Evolutionary conservation across 108 stramenopile genomes (phyloP).

Genomic region (Skeletonema costatum): DNA sequence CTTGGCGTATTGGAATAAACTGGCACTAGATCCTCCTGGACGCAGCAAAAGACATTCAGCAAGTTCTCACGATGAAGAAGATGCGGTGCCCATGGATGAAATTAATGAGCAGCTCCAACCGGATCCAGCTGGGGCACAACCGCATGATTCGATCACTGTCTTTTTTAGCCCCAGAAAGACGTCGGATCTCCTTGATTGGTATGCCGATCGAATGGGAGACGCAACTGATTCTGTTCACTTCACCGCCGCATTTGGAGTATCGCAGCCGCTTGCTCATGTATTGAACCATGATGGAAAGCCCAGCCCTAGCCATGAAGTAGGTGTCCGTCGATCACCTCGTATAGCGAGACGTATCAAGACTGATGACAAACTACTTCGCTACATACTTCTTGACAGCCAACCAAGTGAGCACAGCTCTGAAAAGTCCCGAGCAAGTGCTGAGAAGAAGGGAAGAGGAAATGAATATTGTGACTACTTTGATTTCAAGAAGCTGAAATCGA

Average conservation of each 20-base stretch:
- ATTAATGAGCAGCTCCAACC: constrained; percentile 24
- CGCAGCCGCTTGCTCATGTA: constrained; percentile 26
- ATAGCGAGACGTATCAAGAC: constrained; percentile 9
- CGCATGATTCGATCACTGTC: constrained; percentile 15
- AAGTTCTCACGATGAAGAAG: constrained; percentile 1
- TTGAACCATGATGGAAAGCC: constrained; percentile 18
- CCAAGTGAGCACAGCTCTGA: constrained; percentile 31
- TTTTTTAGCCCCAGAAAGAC: constrained; percentile 47
- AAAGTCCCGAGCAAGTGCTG: constrained; percentile 15
- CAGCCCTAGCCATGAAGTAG: constrained; percentile 5
- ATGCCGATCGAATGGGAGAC: constrained; percentile 34
- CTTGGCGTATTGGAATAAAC: constrained; percentile 31
- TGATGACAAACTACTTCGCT: constrained; percentile 17
- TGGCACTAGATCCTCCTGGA: constrained; percentile 32
- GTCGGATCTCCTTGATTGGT: constrained; percentile 34
- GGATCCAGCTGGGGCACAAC: constrained; percentile 17
- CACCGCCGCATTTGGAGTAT: constrained; percentile 43
- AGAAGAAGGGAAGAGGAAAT: constrained; percentile 23
- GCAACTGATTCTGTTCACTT: constrained; percentile 24
- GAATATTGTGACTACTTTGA: constrained; percentile 35
- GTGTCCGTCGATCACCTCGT: constrained; percentile 37
- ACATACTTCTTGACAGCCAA: constrained; percentile 40
- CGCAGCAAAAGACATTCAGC: constrained; percentile 5
- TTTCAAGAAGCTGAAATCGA: constrained; percentile 14
- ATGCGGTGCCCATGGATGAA: constrained; percentile 28